phyloP scores from a whole-genome alignment of 1,139 yeast genomes.

The Williopsis jadinii region DNA sequence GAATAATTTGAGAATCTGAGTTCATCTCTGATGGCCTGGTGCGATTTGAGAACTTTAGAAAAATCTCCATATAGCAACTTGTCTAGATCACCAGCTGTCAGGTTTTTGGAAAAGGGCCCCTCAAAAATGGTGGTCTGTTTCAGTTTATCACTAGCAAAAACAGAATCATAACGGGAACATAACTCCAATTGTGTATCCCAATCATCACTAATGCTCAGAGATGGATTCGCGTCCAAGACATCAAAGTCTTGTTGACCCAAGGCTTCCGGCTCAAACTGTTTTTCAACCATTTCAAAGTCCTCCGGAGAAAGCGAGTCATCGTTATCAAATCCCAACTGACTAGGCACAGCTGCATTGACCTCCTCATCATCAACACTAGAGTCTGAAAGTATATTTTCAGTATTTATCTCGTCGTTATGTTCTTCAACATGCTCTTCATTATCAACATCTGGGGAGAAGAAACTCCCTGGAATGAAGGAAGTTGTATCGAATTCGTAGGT shows the following conservation, averaged over 20 bases:
- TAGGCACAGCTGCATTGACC: conserved; percentile 21
- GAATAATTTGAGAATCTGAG: conserved; percentile 19
- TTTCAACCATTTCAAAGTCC: conserved; percentile 41
- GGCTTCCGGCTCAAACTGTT: conserved; percentile 58
- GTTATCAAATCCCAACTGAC: conserved; percentile 11
- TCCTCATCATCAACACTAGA: conserved; percentile 7
- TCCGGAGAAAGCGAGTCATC: conserved; percentile 23
- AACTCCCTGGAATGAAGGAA: conserved; percentile 22
- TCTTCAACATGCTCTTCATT: conserved; percentile 1
- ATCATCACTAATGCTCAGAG: conserved; percentile 44
- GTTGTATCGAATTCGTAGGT: conserved; percentile 15
- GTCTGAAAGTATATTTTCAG: conserved; percentile 11
- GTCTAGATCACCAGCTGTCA: conserved; percentile 29
- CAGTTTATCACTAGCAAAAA: conserved; percentile 29
- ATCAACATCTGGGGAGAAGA: conserved; percentile 12
- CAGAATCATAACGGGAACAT: conserved; percentile 48
- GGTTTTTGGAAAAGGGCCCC: conserved; percentile 17
- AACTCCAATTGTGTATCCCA: conserved; percentile 61
- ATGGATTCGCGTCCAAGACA: conserved; percentile 31
- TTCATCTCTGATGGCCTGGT: conserved; percentile 23
- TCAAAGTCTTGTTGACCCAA: conserved; percentile 38
- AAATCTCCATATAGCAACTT: conserved; percentile 48
- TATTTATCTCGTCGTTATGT: not conserved
- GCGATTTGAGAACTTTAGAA: conserved; percentile 24
- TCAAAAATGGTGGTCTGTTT: conserved; percentile 18